Evolutionary conservation across 148 eudicot genomes (phyloP), one percentile per base, ranked within the genome.

Genomic region (Fagopyrum esculentum): DNA sequence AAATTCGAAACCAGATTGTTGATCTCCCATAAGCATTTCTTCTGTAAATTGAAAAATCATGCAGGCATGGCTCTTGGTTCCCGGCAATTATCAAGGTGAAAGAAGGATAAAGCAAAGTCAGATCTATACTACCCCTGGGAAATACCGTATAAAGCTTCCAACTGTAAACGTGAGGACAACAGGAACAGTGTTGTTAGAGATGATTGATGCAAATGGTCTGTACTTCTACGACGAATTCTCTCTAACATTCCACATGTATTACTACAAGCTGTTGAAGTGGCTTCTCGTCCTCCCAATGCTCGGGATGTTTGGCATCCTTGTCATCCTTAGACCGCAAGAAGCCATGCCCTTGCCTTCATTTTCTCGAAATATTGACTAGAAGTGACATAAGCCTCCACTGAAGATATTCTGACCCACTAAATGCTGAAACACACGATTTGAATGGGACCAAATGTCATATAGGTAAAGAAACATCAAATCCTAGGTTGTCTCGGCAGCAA

Each of bases 11-110:
- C 63, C 55, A 54, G 30, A 30, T 13, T 19, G 2, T 17, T 57
- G 9, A 19, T 57, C 8, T 57, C 29, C 26, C 10, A n/a, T n/a
- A 57, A 57, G 63, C 63, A 6, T 57, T 19, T 17, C 29, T 57
- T 57, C 10, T 6, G 16, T 51, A 73, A 52, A 48, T 19, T 45
- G 44, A 3, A 73, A 48, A 43, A 45, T 54, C 10, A 51, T 82
- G 84, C 82, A 95, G 98, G 74, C 84, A 44, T 82, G 87, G 44
- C 83, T 95, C 79, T 74, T 95, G 82, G 98, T 92, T 81, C 98
- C 98, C 74, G 97, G 98, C 16, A 95, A 95, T 82, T 95, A 89
- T 83, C 97, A 90, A 88, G 98, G 98, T 13, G 89, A 95, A 46
- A 85, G 97, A 84, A 90, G 87, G 7, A 92, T 92, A 72, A 92